These are phyloP conservation scores for Giardia muris DNA, from an alignment of 208 protist species.

Conservation along the genomic window DNA sequence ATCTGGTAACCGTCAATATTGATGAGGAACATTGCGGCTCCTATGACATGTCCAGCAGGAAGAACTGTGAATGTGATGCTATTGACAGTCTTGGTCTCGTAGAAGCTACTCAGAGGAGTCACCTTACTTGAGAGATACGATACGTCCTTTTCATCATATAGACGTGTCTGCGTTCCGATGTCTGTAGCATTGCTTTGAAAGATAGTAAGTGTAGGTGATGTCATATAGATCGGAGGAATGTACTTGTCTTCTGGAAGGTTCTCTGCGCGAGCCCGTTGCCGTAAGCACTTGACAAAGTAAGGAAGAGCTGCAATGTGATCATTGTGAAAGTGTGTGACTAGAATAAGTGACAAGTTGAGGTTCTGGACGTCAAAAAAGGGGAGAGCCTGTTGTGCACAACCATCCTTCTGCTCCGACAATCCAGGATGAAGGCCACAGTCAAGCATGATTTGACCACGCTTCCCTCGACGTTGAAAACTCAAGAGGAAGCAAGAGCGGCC, in stretches of 20 bases:
- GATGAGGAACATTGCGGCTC: conserved; percentile 6
- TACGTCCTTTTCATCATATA: not conserved
- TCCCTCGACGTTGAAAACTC: not conserved
- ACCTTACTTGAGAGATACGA: not conserved
- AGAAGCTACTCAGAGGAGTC: not conserved
- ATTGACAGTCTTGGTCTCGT: not conserved
- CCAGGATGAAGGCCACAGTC: conserved; percentile 28
- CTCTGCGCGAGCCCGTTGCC: not conserved
- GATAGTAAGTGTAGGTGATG: not conserved
- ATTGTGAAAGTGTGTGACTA: conserved; percentile 27
- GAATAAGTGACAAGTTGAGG: not conserved
- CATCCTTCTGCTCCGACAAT: not conserved
- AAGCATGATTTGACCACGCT: not conserved
- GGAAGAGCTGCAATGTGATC: conserved; percentile 2
- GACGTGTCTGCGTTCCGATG: not conserved
- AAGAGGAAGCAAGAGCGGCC: conserved; percentile 3
- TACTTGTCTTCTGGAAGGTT: not conserved
- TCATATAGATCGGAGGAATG: conserved; percentile 22
- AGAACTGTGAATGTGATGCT: not conserved
- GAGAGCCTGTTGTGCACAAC: not conserved
- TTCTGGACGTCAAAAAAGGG: conserved; percentile 21
- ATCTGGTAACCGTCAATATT: not conserved
- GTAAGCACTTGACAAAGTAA: not conserved
- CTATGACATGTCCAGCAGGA: conserved; percentile 22
- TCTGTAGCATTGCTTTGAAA: not conserved